Evolutionary conservation across 1,139 yeast species (phyloP), one percentile per base, ranked within the genome.

Genomic region (Geotrichum aggregatum): DNA sequence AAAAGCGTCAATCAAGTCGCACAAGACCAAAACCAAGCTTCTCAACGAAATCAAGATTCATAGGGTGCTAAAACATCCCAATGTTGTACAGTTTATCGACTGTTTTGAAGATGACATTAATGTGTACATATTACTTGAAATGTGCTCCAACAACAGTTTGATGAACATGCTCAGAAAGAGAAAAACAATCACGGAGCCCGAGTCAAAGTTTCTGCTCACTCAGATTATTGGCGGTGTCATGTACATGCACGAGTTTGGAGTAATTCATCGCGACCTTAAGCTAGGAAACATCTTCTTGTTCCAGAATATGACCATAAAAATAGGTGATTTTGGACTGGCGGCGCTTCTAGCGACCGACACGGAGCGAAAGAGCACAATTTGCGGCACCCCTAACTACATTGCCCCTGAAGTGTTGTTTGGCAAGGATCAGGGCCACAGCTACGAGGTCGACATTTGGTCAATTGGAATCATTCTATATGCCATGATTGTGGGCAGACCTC

Each of bases 341-440:
- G 89, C 97, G 1, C 84, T 87, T 14, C 76, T 91, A 59, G 86
- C 86, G 38, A 75, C 82, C 31, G 75, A 76, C 36, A 79, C 78
- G 56, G 87, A 87, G 51, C 80, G 94, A 61, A 88, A 91, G 65
- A 87, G 83, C 66, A 91, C 98, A 48, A 87, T 92, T 54, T 92
- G 98, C 70, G 98, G 98, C 53, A 92, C 98, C 14, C 98, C 98
- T 56, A 92, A 92, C 71, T 92, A 92, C 68, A 92, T 92, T 66
- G 97, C 98, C 0, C 98, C 98, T 8, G 98, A 92, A 71, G 96
- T 92, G 14, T 75, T 92, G 59, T 87, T 89, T 47, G 96, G 96
- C 26, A 87, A 88, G 64, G 80, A 77, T 52, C 81, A 84, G 30
- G 98, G 97, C 3, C 98, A 92, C 69, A 83, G 95, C 54, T 89